Base-by-base conservation (phyloP, 2,329 filamentous ascomycete species). In the Neocatenulostroma microsporum region DNA sequence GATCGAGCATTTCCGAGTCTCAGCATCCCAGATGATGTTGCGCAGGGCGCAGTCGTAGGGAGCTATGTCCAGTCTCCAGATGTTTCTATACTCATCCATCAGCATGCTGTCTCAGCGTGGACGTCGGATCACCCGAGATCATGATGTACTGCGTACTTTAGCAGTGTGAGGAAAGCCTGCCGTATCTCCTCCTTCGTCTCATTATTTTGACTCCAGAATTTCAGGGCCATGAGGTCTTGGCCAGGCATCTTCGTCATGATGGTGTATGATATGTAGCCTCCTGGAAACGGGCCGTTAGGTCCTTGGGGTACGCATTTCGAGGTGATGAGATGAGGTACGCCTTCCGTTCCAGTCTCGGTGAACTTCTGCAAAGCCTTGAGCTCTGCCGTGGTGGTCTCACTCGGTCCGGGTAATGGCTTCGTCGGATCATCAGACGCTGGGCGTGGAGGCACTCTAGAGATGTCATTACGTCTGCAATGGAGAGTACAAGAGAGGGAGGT, bases 191-290 rank as follows among this genome's bases (percentile, higher is more conserved):
- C 42, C 27, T 41, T 37, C 18, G 43, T 21, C 12, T 25, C 39
- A 3, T 47, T 47, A 3, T 33, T 28, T 25, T 51, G 41, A 19
- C 47, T 49, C 54, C 54, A 57, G 40, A 51, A 56, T n/a, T 45
- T 47, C 3, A 47, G 27, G 8, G 48, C 53, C 45, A 52, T 51
- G 10, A 57, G 41, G 28, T 51, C 46, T 14, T 40, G 34, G 3
- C 54, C 54, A 0, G 54, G 48, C 44, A 56, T 43, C 7, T 40
- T 23, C 10, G 45, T 55, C 54, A 57, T 57, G 32, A 56, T 41
- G 0, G 44, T 48, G 37, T 49, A 55, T 3, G 43, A 45, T 18
- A 54, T 46, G 26, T 57, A 57, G 15, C 54, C 54, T 8, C 46
- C 47, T 2, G 48, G 52, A 36, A 53, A 48, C 2, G 42, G 44